Conservation (phyloP, 306 rosid genomes). For the Cicer chorassanicum region DNA sequence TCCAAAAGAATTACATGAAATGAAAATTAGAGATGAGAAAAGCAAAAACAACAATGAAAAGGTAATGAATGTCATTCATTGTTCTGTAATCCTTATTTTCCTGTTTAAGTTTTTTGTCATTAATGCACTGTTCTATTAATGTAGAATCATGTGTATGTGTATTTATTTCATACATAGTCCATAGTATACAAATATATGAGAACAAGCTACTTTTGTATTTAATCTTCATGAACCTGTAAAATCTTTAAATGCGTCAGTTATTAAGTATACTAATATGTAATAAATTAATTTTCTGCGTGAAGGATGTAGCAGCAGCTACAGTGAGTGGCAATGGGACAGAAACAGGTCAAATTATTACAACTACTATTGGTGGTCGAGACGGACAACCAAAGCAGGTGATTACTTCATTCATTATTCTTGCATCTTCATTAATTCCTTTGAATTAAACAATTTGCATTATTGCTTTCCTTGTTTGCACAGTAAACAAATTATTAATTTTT, state of each 20-base stretch:
- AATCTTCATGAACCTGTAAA: not conserved
- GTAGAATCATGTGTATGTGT: slow-evolving; percentile 17
- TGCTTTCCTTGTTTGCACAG: not conserved
- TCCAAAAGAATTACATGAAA: slow-evolving; percentile 70
- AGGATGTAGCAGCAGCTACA: slow-evolving; percentile 72
- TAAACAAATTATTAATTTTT: not conserved
- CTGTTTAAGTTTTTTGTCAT: slow-evolving; percentile 1
- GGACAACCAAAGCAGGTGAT: slow-evolving; percentile 88
- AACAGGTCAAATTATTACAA: slow-evolving; percentile 83
- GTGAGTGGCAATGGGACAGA: slow-evolving; percentile 84
- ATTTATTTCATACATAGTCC: not conserved
- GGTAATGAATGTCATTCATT: slow-evolving; percentile 50
- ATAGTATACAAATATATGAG: not conserved
- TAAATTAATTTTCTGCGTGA: slow-evolving; percentile 34
- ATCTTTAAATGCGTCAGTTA: slow-evolving; percentile 6
- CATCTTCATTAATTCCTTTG: slow-evolving; percentile 20
- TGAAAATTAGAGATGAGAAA: slow-evolving; percentile 80
- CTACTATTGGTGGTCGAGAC: slow-evolving; percentile 75
- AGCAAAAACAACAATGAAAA: slow-evolving; percentile 59
- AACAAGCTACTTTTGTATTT: slow-evolving; percentile 1
- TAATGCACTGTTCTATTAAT: slow-evolving; percentile 5
- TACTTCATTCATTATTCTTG: slow-evolving; percentile 25
- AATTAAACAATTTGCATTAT: not conserved
- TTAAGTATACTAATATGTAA: not conserved
- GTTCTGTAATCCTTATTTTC: not conserved